Evolutionary conservation across 257 asterid genomes (phyloP).

Genomic region (Solanum bulbocastanum): DNA sequence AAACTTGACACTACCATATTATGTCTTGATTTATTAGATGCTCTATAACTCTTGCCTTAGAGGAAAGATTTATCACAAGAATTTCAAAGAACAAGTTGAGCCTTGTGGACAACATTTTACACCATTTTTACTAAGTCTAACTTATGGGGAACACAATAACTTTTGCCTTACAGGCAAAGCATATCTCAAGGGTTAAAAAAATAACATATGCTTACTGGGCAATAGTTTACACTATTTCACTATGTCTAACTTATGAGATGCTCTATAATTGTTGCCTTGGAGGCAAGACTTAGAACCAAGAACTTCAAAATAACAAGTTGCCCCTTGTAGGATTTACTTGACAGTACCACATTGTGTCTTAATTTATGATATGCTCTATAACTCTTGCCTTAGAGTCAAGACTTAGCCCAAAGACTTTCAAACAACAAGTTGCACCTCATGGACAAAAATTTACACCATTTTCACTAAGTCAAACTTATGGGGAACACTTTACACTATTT

Average conservation of each 20-base stretch:
- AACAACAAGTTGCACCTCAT: not conserved
- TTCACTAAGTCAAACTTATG: not conserved
- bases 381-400: not conserved
- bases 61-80: not conserved
- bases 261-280: not conserved
- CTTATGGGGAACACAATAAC: not conserved
- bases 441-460: not conserved
- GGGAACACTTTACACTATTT: not conserved
- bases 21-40: not conserved
- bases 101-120: not conserved
- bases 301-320: not conserved
- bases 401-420: not conserved
- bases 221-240: not conserved
- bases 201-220: not conserved
- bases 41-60: not conserved
- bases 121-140: not conserved
- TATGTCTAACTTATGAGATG: not conserved
- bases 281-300: not conserved
- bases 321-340: not conserved
- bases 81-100: not conserved
- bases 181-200: not conserved
- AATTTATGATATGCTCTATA: not conserved
- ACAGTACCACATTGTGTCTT: not conserved
- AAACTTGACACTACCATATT: not conserved
- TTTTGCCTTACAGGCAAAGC: not conserved